Evolutionary conservation across 208 protist species (phyloP).

Genomic region (Leptomonas pyrrhocoris): DNA sequence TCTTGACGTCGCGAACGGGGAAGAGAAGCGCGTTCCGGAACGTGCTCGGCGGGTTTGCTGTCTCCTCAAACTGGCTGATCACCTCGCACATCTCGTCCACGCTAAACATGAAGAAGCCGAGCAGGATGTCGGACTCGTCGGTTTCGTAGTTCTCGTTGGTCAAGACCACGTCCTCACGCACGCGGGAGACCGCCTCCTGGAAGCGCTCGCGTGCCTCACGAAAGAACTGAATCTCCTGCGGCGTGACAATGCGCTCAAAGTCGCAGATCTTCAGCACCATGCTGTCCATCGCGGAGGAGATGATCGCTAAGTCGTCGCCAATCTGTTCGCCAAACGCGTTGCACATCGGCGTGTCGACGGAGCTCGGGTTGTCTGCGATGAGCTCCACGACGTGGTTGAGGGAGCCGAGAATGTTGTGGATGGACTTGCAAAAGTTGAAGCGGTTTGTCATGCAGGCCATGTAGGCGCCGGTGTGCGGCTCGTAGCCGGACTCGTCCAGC

Average conservation of each 20-base stretch:
- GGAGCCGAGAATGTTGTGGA: conserved; percentile 81
- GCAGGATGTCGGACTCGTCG: conserved; percentile 85
- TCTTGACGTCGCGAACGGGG: conserved; percentile 68
- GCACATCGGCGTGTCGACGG: conserved; percentile 84
- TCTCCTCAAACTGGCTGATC: conserved; percentile 75
- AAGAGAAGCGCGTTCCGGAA: conserved; percentile 54
- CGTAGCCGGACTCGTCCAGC: conserved; percentile 77
- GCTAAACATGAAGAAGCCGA: conserved; percentile 93
- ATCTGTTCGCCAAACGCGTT: conserved; percentile 71
- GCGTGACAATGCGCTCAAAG: conserved; percentile 66
- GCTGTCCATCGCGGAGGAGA: conserved; percentile 88
- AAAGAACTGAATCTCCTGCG: conserved; percentile 80
- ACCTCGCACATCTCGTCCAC: conserved; percentile 88
- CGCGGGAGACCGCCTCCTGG: conserved; percentile 81
- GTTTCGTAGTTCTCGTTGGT: conserved; percentile 92
- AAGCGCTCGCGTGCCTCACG: conserved; percentile 76
- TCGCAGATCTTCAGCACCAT: conserved; percentile 92
- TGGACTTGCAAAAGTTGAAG: conserved; percentile 73
- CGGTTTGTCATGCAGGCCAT: conserved; percentile 62
- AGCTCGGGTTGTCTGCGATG: conserved; percentile 60
- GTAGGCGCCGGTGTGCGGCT: conserved; percentile 80
- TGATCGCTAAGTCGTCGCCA: conserved; percentile 73
- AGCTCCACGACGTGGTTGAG: conserved; percentile 86
- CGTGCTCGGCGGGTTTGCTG: conserved; percentile 48
- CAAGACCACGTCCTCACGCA: conserved; percentile 89